Conservation (phyloP, 1,284 basidiomycete species). For the Ganoderma lucidum region DNA sequence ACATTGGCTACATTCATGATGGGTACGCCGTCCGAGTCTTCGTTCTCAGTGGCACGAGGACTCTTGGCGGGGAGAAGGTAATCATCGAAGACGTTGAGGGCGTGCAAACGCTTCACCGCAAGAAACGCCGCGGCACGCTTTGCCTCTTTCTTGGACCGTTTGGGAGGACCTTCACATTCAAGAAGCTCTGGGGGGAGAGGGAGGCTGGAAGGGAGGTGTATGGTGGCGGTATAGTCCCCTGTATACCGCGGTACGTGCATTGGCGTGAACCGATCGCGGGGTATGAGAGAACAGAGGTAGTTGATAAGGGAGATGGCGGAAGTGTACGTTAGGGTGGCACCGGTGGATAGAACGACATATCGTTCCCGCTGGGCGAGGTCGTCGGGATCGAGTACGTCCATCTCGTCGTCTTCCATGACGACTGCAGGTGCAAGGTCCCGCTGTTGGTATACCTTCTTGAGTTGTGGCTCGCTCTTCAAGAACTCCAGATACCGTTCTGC, state of each 20-base stretch:
- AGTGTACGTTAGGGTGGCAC: constrained; percentile 80
- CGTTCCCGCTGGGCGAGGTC: constrained; percentile 74
- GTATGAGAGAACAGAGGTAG: constrained; percentile 78
- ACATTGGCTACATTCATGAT: constrained; percentile 53
- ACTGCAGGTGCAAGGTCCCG: constrained; percentile 43
- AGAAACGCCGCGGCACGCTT: constrained; percentile 82
- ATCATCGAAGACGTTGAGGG: constrained; percentile 80
- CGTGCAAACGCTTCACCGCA: constrained; percentile 72
- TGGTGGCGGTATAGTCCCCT: constrained; percentile 61
- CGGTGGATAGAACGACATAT: constrained; percentile 73
- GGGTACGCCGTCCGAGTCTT: constrained; percentile 59
- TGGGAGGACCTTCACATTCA: constrained; percentile 61
- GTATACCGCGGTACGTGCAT: constrained; percentile 65
- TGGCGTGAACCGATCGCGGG: constrained; percentile 73
- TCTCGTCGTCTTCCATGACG: constrained; percentile 48
- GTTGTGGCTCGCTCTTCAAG: constrained; percentile 65
- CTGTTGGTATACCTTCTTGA: constrained; percentile 67
- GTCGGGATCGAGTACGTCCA: constrained; percentile 53
- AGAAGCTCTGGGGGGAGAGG: constrained; percentile 66
- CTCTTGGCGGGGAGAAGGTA: constrained; percentile 71
- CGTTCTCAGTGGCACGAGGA: constrained; percentile 51
- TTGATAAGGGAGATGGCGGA: constrained; percentile 74
- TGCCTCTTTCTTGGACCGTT: constrained; percentile 78
- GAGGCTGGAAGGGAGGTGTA: constrained; percentile 74
- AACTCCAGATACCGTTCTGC: constrained; percentile 66